These are phyloP conservation scores for Stropharia rugosoannulata DNA, from an alignment of 768 basidiomycete genomes.

Conservation along the genomic window DNA sequence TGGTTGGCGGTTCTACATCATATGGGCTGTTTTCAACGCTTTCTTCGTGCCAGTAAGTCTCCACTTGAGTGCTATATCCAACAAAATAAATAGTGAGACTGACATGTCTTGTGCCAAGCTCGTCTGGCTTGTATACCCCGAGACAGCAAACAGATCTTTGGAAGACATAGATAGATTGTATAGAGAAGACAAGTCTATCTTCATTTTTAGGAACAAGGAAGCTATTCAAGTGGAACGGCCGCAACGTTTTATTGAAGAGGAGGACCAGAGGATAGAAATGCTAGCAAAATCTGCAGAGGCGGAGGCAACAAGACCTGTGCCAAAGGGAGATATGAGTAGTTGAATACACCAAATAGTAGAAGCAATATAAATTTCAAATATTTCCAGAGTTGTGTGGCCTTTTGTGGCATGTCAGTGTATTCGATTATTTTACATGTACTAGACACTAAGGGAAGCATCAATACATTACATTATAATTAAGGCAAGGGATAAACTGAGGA, in stretches of 20 bases:
- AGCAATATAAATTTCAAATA: no score
- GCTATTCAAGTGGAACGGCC: constrained; percentile 43
- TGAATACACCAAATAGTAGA: no score
- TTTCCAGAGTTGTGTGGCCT: no score
- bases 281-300: constrained; percentile 4
- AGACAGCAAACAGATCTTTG: constrained; percentile 47
- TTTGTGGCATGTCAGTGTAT: no score
- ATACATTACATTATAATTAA: no score
- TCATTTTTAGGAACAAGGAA: constrained; percentile 42
- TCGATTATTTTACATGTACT: no score
- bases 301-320: neutral
- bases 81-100: neutral
- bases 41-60: constrained; percentile 45
- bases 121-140: constrained; percentile 46
- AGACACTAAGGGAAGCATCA: no score
- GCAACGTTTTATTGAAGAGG: constrained; percentile 39
- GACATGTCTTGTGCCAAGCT: constrained; percentile 25
- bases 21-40: constrained; percentile 49
- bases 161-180: constrained; percentile 51
- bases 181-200: constrained; percentile 38
- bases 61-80: neutral
- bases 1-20: constrained; percentile 49
- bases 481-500: no score
- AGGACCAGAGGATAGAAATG: constrained; percentile 23
- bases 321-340: no score